phyloP scores from a whole-genome alignment of 495 filamentous ascomycete species.

The Cenococcum geophilum region DNA sequence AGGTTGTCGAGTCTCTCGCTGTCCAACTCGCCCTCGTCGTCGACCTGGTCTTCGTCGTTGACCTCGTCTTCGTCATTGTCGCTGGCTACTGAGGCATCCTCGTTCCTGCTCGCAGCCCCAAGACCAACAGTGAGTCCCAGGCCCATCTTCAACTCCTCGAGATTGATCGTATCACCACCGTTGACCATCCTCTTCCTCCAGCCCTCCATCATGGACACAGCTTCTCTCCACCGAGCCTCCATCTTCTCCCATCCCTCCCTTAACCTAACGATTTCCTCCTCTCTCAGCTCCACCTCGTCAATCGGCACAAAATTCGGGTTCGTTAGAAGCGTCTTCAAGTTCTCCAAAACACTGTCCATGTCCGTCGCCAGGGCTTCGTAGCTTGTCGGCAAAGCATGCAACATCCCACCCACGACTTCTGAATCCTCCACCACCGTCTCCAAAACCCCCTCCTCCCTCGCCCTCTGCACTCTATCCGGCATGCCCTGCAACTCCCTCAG shows the following conservation, averaged over 20 bases:
- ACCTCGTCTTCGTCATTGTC: too few species aligned
- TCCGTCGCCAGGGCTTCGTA: conserved; percentile 68
- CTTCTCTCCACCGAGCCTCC: conserved; percentile 84
- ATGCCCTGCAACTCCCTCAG: conserved; percentile 76
- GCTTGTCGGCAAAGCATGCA: conserved; percentile 48
- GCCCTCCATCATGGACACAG: conserved; percentile 81
- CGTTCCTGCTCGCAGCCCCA: conserved; percentile 11
- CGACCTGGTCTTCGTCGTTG: neutral
- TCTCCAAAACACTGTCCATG: conserved; percentile 67
- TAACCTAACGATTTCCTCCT: conserved; percentile 79
- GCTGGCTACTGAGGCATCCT: conserved; percentile 13
- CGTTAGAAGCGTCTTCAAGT: conserved; percentile 74
- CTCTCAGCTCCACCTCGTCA: conserved; percentile 85
- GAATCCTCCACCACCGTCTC: conserved; percentile 39
- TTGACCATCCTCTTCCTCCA: conserved; percentile 81
- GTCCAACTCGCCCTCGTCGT: conserved; percentile 23
- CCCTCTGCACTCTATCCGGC: conserved; percentile 40
- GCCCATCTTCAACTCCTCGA: conserved; percentile 76
- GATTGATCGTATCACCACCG: conserved; percentile 70
- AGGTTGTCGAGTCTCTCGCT: conserved; percentile 19
- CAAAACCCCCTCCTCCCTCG: conserved; percentile 8
- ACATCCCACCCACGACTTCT: conserved; percentile 32
- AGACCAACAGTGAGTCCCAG: conserved; percentile 41
- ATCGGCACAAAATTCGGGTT: conserved; percentile 94
- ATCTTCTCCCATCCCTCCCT: conserved; percentile 85